These are phyloP conservation scores for Aspergillus floridensis DNA, from an alignment of 2,329 filamentous ascomycete genomes.

Conservation along the genomic window DNA sequence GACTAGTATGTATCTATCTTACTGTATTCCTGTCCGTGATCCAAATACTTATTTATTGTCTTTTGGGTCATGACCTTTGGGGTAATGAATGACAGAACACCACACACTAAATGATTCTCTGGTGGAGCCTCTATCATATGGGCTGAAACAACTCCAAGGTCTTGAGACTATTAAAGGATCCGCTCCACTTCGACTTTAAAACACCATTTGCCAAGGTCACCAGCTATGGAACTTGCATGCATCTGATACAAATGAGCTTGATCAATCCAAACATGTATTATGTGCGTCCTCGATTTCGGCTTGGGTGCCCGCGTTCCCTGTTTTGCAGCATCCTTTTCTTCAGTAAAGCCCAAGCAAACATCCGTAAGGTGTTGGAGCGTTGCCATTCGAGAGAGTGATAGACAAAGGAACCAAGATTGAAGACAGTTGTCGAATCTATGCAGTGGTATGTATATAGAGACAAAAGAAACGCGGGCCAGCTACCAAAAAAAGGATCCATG, in stretches of 20 bases:
- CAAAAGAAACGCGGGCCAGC: neutral
- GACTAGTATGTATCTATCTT: too few species aligned
- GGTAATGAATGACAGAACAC: neutral
- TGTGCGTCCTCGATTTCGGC: neutral
- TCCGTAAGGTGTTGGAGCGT: neutral
- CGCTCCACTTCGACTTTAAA: neutral
- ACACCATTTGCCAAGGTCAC: neutral
- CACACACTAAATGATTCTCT: neutral
- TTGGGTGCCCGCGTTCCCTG: neutral
- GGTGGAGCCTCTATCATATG: neutral
- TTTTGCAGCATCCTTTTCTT: neutral
- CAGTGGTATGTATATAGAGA: constrained; percentile 21
- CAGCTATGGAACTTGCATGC: neutral
- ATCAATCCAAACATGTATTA: neutral
- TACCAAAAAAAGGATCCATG: constrained; percentile 15
- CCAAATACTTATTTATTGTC: too few species aligned
- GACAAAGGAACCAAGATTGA: neutral
- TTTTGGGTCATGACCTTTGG: too few species aligned
- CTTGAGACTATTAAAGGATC: neutral
- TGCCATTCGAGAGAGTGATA: constrained; percentile 7
- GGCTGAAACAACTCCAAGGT: neutral
- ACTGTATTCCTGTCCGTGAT: too few species aligned
- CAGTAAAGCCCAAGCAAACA: neutral
- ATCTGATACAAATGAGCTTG: neutral
- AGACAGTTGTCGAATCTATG: constrained; percentile 16